Evolutionary conservation across 1,139 yeast species (phyloP).

Genomic region (Blastobotrys niveus): DNA sequence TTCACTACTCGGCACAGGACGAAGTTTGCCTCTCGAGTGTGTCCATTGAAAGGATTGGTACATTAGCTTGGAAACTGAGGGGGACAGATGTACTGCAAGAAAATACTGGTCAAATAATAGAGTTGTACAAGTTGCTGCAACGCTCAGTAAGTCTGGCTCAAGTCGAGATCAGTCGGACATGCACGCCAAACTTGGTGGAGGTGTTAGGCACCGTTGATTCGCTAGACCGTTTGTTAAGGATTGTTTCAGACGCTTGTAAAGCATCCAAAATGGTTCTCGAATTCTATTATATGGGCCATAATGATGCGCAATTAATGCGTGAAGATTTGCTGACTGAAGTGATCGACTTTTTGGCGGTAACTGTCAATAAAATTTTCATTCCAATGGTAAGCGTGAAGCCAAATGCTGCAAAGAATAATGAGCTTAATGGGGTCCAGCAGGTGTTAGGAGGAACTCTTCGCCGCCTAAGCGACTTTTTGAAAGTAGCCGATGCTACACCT

Average conservation of each 20-base stretch:
- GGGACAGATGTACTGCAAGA: conserved; percentile 8
- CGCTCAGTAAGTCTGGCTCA: conserved; percentile 5
- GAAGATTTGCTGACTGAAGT: conserved; percentile 9
- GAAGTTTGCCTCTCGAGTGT: conserved; percentile 9
- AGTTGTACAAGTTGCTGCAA: conserved; percentile 6
- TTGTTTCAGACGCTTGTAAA: conserved; percentile 6
- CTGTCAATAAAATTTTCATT: conserved; percentile 4
- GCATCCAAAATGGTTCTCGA: conserved; percentile 9
- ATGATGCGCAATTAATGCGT: conserved; percentile 1
- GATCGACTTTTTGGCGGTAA: conserved; percentile 2
- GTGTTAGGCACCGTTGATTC: background rate
- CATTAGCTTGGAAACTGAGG: conserved; percentile 8
- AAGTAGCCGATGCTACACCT: background rate
- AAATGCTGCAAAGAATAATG: background rate
- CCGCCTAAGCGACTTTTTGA: background rate
- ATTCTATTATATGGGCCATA: conserved; percentile 3
- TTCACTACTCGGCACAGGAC: background rate
- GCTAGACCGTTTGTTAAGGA: background rate
- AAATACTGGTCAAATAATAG: conserved; percentile 6
- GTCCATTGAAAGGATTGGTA: conserved; percentile 9
- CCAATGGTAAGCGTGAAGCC: background rate
- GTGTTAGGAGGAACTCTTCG: background rate
- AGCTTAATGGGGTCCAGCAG: background rate
- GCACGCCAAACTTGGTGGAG: background rate
- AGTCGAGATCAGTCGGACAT: background rate